Evolutionary conservation across 352 stramenopile species (phyloP).

Genomic region (Globisporangium apiculatum): DNA sequence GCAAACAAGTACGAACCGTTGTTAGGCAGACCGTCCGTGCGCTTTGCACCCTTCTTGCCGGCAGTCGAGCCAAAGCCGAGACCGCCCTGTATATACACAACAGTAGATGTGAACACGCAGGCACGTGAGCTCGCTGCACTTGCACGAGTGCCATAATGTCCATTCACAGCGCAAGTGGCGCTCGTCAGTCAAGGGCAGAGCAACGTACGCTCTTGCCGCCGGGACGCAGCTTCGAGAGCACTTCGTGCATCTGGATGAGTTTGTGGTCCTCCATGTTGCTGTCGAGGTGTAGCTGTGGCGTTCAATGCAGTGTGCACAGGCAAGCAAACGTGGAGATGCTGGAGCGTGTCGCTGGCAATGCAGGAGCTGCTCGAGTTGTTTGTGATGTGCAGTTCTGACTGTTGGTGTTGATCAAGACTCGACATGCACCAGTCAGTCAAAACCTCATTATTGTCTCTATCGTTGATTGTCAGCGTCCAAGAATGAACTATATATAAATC

Average conservation of each 20-base stretch:
- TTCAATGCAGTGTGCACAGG: too few species aligned
- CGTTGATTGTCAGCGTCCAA: too few species aligned
- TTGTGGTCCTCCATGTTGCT: conserved; percentile 72
- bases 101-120: neutral
- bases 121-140: neutral
- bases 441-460: too few species aligned
- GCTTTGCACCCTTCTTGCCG: conserved; percentile 49
- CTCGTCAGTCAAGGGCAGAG: neutral
- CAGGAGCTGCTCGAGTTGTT: too few species aligned
- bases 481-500: too few species aligned
- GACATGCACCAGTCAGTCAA: too few species aligned
- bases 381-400: too few species aligned
- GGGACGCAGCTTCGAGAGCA: conserved; percentile 78
- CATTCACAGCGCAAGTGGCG: neutral
- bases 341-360: too few species aligned
- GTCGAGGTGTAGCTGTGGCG: neutral
- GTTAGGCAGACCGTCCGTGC: conserved; percentile 64
- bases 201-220: conserved; percentile 65
- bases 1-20: conserved; percentile 29
- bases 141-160: neutral
- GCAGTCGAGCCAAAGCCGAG: conserved; percentile 54
- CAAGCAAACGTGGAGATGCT: too few species aligned
- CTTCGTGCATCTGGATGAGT: conserved; percentile 79
- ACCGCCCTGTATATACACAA: conserved; percentile 31
- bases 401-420: too few species aligned